Evolutionary conservation across 2,329 filamentous ascomycete genomes (phyloP).

Genomic region (Fusarium incarnatum): DNA sequence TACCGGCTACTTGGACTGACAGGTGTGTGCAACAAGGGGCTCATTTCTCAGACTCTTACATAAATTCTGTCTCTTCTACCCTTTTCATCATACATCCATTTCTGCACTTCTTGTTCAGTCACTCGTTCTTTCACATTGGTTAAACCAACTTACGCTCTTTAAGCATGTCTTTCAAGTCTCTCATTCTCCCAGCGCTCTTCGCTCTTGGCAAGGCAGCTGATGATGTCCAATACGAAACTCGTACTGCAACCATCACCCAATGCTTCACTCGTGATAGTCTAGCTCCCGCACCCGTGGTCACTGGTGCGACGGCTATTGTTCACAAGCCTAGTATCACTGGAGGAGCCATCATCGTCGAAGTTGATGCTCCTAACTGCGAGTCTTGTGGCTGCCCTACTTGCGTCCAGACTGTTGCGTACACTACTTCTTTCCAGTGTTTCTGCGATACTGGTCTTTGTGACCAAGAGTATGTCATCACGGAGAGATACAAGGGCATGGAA

Average conservation of each 20-base stretch:
- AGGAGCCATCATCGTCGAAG: constrained; percentile 20
- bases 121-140: constrained; percentile 1
- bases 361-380: constrained; percentile 31
- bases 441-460: constrained; percentile 27
- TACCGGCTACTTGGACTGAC: not conserved
- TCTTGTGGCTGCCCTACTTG: constrained; percentile 31
- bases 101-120: not conserved
- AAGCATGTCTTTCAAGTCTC: constrained; percentile 7
- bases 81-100: too few species aligned
- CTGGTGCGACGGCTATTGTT: constrained; percentile 4
- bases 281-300: not conserved
- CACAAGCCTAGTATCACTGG: constrained; percentile 22
- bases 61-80: not conserved
- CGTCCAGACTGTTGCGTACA: constrained; percentile 27
- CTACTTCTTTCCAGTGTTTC: constrained; percentile 16
- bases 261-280: constrained; percentile 11
- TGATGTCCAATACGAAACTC: constrained; percentile 12
- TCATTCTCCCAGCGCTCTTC: constrained; percentile 10
- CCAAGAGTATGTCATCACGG: constrained; percentile 29
- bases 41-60: not conserved
- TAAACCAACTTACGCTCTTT: not conserved
- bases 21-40: not conserved
- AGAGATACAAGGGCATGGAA: constrained; percentile 28
- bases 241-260: constrained; percentile 30
- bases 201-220: not conserved